These are phyloP conservation scores for Flaveria bidentis DNA, from an alignment of 129 eudicot genomes.

Conservation along the genomic window DNA sequence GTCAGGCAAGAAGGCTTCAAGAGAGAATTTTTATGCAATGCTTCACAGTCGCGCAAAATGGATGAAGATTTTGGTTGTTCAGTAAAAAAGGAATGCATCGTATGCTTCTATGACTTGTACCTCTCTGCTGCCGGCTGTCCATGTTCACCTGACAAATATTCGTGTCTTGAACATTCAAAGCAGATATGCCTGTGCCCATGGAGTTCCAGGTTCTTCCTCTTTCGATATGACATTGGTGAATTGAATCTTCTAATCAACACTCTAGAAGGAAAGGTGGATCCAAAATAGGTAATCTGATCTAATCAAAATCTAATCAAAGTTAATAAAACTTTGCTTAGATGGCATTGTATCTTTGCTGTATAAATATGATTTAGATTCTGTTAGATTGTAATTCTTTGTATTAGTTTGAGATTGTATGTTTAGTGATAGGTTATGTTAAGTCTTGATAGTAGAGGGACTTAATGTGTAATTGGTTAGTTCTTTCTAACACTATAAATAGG, in stretches of 20 bases:
- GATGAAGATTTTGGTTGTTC: conserved; percentile 48
- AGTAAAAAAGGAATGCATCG: conserved; percentile 57
- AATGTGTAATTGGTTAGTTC: too few relatives aligned
- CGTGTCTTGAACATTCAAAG: conserved; percentile 76
- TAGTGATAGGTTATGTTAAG: too few relatives aligned
- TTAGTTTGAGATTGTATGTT: too few relatives aligned
- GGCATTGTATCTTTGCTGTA: background rate
- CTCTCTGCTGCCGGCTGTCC: conserved; percentile 70
- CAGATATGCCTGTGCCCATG: conserved; percentile 66
- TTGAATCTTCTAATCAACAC: conserved; percentile 56
- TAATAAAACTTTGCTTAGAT: background rate
- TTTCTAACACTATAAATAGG: too few relatives aligned
- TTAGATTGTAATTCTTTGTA: too few relatives aligned
- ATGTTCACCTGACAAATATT: conserved; percentile 60
- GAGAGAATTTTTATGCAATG: conserved; percentile 54
- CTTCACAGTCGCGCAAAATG: conserved; percentile 41
- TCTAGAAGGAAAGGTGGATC: conserved; percentile 48
- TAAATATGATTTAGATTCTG: background rate
- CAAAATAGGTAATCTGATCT: conserved; percentile 10
- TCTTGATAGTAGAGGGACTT: too few relatives aligned
- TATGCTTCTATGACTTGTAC: conserved; percentile 64
- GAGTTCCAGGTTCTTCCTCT: conserved; percentile 48
- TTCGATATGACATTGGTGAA: conserved; percentile 52
- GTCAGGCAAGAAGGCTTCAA: conserved; percentile 42
- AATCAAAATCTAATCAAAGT: background rate